These are phyloP conservation scores for Letharia columbiana DNA, from an alignment of 495 filamentous ascomycete species.

Conservation along the genomic window DNA sequence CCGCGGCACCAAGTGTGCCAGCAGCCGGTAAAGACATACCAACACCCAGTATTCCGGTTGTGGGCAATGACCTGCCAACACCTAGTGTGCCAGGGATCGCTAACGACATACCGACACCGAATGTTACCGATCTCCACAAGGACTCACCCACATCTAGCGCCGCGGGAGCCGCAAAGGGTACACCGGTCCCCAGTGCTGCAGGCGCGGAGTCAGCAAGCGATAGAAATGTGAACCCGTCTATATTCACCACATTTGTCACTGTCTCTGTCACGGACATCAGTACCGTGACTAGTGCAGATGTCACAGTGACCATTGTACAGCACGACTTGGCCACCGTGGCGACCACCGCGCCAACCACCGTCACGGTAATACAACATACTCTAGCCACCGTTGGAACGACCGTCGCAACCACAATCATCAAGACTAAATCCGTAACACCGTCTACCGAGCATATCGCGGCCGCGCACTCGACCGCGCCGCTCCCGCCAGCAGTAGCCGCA, in stretches of 20 bases:
- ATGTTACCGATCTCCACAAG: background rate
- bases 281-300: background rate
- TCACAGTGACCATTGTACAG: background rate
- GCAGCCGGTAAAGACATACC: background rate
- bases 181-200: background rate
- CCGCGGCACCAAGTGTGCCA: background rate
- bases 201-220: background rate
- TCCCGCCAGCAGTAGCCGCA: background rate
- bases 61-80: background rate
- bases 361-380: background rate
- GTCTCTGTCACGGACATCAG: background rate
- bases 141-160: background rate
- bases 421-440: background rate
- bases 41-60: background rate
- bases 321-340: background rate
- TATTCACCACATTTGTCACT: background rate
- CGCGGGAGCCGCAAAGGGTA: background rate
- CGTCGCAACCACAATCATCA: background rate
- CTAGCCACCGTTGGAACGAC: background rate
- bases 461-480: background rate
- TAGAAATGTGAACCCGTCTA: background rate
- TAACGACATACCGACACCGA: background rate
- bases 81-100: background rate
- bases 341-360: background rate
- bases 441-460: background rate